These are phyloP conservation scores for Debaryomyces nepalensis DNA, from an alignment of 1,139 yeast genomes.

Conservation along the genomic window DNA sequence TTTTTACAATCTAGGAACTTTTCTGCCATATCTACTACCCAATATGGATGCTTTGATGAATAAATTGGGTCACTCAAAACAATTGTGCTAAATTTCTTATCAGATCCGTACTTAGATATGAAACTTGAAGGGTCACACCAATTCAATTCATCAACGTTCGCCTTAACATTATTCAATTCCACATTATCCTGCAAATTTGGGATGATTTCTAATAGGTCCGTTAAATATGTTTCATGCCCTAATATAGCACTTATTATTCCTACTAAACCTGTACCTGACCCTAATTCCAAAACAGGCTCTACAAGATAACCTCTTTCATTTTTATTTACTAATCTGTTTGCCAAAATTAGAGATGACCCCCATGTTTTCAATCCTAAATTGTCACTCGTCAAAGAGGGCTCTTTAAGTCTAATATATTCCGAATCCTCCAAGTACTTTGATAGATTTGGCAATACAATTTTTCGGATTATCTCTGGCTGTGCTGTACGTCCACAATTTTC, in stretches of 20 bases:
- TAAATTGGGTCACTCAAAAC: constrained; percentile 88
- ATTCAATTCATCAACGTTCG: constrained; percentile 61
- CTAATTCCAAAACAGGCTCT: constrained; percentile 72
- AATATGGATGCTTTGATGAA: constrained; percentile 76
- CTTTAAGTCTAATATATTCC: constrained; percentile 56
- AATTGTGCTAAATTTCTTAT: constrained; percentile 54
- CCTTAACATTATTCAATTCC: constrained; percentile 46
- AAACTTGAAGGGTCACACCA: constrained; percentile 69
- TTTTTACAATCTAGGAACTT: constrained; percentile 39
- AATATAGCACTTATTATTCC: constrained; percentile 67
- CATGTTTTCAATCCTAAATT: constrained; percentile 91
- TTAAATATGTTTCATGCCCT: constrained; percentile 59
- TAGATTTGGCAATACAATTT: constrained; percentile 42
- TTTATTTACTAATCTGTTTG: constrained; percentile 51
- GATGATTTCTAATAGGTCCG: constrained; percentile 81
- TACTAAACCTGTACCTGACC: constrained; percentile 92
- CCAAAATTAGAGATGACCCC: constrained; percentile 85
- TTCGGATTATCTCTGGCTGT: constrained; percentile 69
- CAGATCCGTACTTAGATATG: constrained; percentile 22
- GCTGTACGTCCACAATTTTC: constrained; percentile 90
- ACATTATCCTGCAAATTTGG: constrained; percentile 68
- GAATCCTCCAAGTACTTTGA: constrained; percentile 17
- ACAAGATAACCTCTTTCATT: constrained; percentile 24
- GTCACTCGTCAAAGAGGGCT: constrained; percentile 87
- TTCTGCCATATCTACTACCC: constrained; percentile 65